These are phyloP conservation scores for Huntiella moniliformis DNA, from an alignment of 2,329 filamentous ascomycete genomes.

Conservation along the genomic window DNA sequence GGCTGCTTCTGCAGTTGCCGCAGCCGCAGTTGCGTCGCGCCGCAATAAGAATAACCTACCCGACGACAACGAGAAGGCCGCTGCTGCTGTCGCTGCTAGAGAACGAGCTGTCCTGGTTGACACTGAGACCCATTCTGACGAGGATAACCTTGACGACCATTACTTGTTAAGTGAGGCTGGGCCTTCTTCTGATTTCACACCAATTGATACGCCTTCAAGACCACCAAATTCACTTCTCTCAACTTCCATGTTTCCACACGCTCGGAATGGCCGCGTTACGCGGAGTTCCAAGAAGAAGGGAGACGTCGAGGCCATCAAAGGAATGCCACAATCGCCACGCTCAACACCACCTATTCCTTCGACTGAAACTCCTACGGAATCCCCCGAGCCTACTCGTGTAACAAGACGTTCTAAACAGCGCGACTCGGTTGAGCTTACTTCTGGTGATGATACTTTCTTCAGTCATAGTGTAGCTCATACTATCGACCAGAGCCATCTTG, in stretches of 20 bases:
- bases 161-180: neutral
- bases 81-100: neutral
- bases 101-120: neutral
- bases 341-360: too few relatives aligned
- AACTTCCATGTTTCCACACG: too few relatives aligned
- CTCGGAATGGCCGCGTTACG: too few relatives aligned
- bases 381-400: too few relatives aligned
- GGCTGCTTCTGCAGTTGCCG: conserved; percentile 10
- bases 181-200: neutral
- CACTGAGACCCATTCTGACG: neutral
- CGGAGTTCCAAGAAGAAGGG: too few relatives aligned
- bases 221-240: neutral
- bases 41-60: conserved; percentile 1
- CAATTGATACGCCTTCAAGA: neutral
- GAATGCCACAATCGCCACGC: neutral
- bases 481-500: conserved; percentile 10
- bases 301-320: neutral
- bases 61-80: neutral
- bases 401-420: too few relatives aligned
- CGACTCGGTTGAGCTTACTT: neutral
- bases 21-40: conserved; percentile 4
- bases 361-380: too few relatives aligned
- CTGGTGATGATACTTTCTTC: conserved; percentile 2
- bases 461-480: conserved; percentile 11
- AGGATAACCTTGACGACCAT: neutral